Evolutionary conservation across 1,284 basidiomycete species (phyloP).

Genomic region (Heterobasidion irregulare): DNA sequence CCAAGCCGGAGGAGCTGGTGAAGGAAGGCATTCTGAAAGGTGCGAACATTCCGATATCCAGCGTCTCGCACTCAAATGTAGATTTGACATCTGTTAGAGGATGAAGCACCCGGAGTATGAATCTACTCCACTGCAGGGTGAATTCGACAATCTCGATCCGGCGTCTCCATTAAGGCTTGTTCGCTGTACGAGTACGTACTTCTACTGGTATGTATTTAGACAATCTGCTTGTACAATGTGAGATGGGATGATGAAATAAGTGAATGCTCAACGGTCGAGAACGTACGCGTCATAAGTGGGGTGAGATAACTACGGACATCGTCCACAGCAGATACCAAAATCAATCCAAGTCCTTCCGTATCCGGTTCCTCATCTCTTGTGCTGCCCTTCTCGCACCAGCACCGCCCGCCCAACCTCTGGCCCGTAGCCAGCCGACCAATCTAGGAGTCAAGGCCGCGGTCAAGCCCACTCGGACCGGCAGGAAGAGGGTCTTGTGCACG

Average conservation of each 20-base stretch:
- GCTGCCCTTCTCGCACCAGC: constrained; percentile 61
- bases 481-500: constrained; percentile 90
- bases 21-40: constrained; percentile 63
- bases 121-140: no score
- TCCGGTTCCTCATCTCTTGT: constrained; percentile 51
- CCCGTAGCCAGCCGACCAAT: constrained; percentile 72
- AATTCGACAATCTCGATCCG: background rate
- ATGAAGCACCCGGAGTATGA: background rate
- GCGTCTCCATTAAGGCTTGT: background rate
- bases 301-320: background rate
- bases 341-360: constrained; percentile 15
- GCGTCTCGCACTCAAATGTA: background rate
- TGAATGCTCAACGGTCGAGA: background rate
- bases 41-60: constrained; percentile 13
- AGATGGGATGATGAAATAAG: background rate
- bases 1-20: constrained; percentile 61
- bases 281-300: background rate
- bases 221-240: background rate
- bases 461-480: constrained; percentile 86
- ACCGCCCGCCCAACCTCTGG: constrained; percentile 68
- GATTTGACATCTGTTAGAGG: background rate
- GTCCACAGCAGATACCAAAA: background rate
- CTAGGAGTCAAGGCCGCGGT: constrained; percentile 85
- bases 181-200: background rate
- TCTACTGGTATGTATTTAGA: background rate